Evolutionary conservation across 495 filamentous ascomycete species (phyloP), one percentile per base, ranked within the genome.

Genomic region (Aspergillus funiculosus): DNA sequence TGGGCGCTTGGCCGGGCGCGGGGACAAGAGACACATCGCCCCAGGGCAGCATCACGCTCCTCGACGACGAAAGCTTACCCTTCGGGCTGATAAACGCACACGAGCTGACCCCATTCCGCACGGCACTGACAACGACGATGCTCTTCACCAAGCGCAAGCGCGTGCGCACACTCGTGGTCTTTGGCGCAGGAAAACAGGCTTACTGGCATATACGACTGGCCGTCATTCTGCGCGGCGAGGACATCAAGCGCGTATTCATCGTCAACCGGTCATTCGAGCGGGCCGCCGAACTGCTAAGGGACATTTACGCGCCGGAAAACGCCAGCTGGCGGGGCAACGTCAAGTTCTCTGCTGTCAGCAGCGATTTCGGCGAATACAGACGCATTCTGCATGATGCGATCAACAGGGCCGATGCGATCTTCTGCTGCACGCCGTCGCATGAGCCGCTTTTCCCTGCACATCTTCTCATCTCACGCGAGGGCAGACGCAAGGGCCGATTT

Each of bases 181-280:
- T 98, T 59, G 92, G 91, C n/a, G 80, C 84, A 9, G 91, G 91
- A 17, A 78, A 82, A 50, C 90, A 95, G 65, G 92, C 92, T 8
- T 88, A 87, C 63, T 98, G 91, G 91, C 89, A 95, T 62, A 79
- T 90, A 39, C 85, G 89, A 0, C 75, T 95, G 9, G 79, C 87
- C 0, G 69, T 98, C 17, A 72, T 87, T 14, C 71, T 94, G 10
- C 80, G 83, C 11, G 82, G 84, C 0, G 50, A 63, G 10, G 86
- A 86, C 5, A 83, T 94, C 53, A 78, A 82, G 48, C 76, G 83
- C 36, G 75, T 95, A 11, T 80, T 84, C 67, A 83, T 95, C 52
- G 76, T 94, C 51, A 90, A 87, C 58, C 79, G 78, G 34, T 81
- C 79, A 6, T 85, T 85, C 56, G 74, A 81, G 1, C 75, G 72